These are phyloP conservation scores for Aspergillus ustus DNA, from an alignment of 2,329 filamentous ascomycete species.

Conservation along the genomic window DNA sequence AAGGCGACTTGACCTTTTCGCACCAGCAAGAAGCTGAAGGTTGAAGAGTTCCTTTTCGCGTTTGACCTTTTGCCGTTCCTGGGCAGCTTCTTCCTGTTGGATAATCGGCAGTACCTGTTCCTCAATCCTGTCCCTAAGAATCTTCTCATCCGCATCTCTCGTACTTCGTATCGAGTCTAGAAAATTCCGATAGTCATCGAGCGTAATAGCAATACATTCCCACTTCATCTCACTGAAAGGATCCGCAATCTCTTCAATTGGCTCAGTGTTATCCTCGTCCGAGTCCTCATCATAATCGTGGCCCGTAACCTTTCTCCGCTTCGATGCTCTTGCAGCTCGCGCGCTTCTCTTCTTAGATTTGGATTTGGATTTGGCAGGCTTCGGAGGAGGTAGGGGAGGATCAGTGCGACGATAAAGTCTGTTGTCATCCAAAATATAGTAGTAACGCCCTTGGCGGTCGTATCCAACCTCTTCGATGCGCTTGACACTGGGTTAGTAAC, in stretches of 20 bases:
- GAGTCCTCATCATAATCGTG: constrained; percentile 44
- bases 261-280: constrained; percentile 50
- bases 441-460: constrained; percentile 83
- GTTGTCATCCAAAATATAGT: constrained; percentile 93
- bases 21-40: constrained; percentile 85
- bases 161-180: constrained; percentile 73
- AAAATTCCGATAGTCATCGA: constrained; percentile 76
- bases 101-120: constrained; percentile 83
- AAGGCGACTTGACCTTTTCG: constrained; percentile 90
- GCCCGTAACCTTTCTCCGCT: constrained; percentile 64
- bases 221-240: constrained; percentile 78
- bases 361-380: constrained; percentile 64
- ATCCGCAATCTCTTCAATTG: constrained; percentile 54
- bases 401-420: constrained; percentile 89
- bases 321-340: constrained; percentile 69
- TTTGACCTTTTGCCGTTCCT: constrained; percentile 73
- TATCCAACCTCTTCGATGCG: constrained; percentile 66
- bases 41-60: constrained; percentile 81
- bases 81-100: constrained; percentile 71
- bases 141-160: constrained; percentile 83
- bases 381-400: constrained; percentile 62
- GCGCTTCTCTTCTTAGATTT: constrained; percentile 69
- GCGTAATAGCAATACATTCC: constrained; percentile 86
- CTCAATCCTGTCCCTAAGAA: constrained; percentile 71
- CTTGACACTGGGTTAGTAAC: constrained; percentile 33